Conservation (phyloP, 306 rosid species). For the Crataegus laevigata region DNA sequence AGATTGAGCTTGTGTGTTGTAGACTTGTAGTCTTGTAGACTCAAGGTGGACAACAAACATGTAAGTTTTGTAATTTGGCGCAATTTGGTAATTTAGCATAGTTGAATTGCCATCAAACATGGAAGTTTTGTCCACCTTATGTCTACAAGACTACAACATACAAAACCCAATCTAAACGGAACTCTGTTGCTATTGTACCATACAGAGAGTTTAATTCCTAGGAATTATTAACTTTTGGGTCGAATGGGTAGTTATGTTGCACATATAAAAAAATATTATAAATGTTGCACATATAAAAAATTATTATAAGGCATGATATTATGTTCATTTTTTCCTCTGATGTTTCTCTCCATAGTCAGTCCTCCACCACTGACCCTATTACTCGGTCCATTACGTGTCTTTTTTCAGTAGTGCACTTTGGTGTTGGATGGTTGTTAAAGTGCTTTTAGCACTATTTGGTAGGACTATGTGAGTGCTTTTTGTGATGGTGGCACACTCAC, state of each 20-base stretch:
- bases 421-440: too few species aligned
- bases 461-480: too few species aligned
- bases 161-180: slow-evolving; percentile 7
- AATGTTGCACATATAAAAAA: background rate
- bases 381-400: too few species aligned
- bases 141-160: background rate
- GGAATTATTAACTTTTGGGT: background rate
- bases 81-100: too few species aligned
- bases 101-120: too few species aligned
- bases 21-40: background rate
- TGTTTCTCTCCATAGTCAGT: too few species aligned
- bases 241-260: background rate
- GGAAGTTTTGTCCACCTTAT: background rate
- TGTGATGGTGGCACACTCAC: too few species aligned
- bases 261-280: background rate
- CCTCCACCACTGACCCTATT: too few species aligned
- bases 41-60: background rate
- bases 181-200: background rate
- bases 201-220: background rate
- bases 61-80: too few species aligned
- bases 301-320: background rate
- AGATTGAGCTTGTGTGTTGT: background rate
- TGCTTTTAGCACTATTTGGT: too few species aligned
- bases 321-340: too few species aligned
- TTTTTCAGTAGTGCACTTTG: too few species aligned